Conservation (phyloP, 352 stramenopile species). For the Globisporangium sylvaticum region DNA sequence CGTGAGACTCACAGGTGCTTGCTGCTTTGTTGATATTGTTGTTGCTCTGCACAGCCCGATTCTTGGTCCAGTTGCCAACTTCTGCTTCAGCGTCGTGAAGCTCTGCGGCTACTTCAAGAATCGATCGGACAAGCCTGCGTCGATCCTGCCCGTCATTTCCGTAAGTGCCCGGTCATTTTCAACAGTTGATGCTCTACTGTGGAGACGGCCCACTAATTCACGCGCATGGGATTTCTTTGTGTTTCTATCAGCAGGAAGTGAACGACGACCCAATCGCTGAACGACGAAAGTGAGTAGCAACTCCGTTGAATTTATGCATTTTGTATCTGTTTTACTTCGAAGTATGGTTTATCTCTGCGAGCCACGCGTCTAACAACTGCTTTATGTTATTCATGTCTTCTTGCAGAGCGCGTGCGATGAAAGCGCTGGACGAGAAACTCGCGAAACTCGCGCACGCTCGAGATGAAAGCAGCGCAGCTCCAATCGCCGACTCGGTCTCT, state of each 20-base stretch:
- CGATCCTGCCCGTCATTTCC: constrained; percentile 61
- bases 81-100: constrained; percentile 82
- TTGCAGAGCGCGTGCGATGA: constrained; percentile 77
- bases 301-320: background rate
- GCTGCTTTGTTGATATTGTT: background rate
- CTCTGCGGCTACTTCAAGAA: constrained; percentile 86
- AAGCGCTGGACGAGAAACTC: constrained; percentile 85
- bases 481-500: background rate
- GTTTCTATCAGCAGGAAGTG: constrained; percentile 27
- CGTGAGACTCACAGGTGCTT: background rate
- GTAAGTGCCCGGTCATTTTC: constrained; percentile 19
- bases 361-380: background rate
- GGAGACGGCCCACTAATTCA: background rate
- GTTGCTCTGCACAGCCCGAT: constrained; percentile 30
- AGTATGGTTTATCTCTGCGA: background rate
- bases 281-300: constrained; percentile 71
- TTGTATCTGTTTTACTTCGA: no score
- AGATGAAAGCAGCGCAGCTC: constrained; percentile 4
- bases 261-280: constrained; percentile 78
- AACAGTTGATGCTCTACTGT: background rate
- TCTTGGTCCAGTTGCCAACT: constrained; percentile 62
- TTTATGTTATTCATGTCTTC: background rate
- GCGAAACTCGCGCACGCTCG: constrained; percentile 65
- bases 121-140: constrained; percentile 48
- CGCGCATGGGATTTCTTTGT: background rate